These are phyloP conservation scores for Puccinia polysora DNA, from an alignment of 1,284 basidiomycete genomes.

Conservation along the genomic window DNA sequence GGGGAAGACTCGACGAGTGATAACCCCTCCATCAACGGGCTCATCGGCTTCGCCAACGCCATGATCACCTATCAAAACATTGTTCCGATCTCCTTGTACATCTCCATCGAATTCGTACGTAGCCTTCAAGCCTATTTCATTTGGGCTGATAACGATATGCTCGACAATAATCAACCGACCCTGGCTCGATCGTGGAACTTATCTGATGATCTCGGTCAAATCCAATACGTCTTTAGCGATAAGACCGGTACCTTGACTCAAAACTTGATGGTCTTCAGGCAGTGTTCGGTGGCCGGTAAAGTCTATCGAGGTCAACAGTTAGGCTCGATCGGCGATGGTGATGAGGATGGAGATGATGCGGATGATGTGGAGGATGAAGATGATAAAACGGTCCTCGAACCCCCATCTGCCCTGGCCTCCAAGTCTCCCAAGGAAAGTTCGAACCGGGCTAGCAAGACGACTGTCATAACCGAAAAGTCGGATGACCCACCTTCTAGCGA, in stretches of 20 bases:
- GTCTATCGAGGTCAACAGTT: conserved; percentile 63
- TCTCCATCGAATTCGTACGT: conserved; percentile 86
- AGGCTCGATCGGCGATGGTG: conserved; percentile 48
- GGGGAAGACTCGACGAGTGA: conserved; percentile 65
- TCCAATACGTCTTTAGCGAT: conserved; percentile 92
- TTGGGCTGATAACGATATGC: conserved; percentile 87
- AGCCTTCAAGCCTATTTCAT: conserved; percentile 80
- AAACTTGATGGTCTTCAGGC: conserved; percentile 93
- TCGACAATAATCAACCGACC: conserved; percentile 55
- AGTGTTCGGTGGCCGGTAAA: conserved; percentile 81
- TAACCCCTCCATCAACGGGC: conserved; percentile 84
- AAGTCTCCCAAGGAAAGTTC: no score
- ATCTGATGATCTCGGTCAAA: conserved; percentile 91
- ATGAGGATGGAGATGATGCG: conserved; percentile 51
- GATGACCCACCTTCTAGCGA: no score
- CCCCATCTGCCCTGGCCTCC: no score
- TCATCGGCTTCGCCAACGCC: conserved; percentile 83
- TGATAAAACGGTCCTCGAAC: conserved; percentile 7
- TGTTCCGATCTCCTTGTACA: conserved; percentile 95
- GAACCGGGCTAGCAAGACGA: no score
- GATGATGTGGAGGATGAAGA: conserved; percentile 1
- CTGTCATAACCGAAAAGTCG: no score
- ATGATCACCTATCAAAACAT: conserved; percentile 88
- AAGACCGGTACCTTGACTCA: conserved; percentile 96
- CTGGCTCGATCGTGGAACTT: conserved; percentile 90